Conservation (phyloP, 768 basidiomycete species). For the Amanita molliuscula region DNA sequence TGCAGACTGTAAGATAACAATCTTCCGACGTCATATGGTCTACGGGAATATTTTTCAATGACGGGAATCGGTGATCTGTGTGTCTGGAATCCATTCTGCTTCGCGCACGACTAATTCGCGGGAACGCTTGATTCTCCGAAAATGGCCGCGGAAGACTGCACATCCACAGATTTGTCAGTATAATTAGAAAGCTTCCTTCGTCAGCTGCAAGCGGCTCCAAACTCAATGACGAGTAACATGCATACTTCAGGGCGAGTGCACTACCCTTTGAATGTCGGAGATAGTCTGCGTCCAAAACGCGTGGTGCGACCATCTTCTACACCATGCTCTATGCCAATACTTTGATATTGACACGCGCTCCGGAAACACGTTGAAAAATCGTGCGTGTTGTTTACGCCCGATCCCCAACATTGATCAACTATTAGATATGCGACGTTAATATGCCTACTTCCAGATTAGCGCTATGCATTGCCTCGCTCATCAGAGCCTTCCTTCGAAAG, state of each 20-base stretch:
- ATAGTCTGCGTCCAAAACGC: neutral
- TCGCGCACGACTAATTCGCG: neutral
- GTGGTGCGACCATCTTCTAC: neutral
- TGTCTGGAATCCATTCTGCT: neutral
- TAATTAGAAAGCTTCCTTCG: neutral
- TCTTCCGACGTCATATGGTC: neutral
- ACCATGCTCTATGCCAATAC: neutral
- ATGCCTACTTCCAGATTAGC: neutral
- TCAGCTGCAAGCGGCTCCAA: neutral
- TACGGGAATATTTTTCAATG: neutral
- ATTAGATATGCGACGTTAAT: neutral
- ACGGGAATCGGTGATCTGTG: neutral
- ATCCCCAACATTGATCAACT: neutral
- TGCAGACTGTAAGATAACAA: neutral
- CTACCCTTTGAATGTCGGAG: slow-evolving; percentile 1
- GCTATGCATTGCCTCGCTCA: neutral
- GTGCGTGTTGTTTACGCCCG: neutral
- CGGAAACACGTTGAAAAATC: slow-evolving; percentile 3
- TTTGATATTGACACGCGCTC: neutral
- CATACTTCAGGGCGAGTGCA: neutral
- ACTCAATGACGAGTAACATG: neutral
- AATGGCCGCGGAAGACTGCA: neutral
- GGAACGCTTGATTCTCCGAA: neutral
- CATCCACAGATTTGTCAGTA: neutral
- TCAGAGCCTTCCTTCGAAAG: neutral